phyloP scores from a whole-genome alignment of 2,329 filamentous ascomycete genomes.

The Neofusicoccum cordaticola region DNA sequence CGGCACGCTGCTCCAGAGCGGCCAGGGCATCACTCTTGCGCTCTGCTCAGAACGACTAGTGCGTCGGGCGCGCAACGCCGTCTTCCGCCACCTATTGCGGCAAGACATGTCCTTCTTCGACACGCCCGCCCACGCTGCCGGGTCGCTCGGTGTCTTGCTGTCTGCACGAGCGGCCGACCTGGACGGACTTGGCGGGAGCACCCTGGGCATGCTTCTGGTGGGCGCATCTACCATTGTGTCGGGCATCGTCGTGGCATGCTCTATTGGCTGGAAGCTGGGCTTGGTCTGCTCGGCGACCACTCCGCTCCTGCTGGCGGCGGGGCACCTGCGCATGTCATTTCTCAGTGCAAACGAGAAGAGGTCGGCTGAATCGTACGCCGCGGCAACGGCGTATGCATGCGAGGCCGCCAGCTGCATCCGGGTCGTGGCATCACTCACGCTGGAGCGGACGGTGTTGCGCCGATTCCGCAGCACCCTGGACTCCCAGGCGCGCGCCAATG shows the following conservation, averaged over 20 bases:
- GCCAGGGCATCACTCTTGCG: constrained; percentile 62
- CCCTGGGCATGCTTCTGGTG: constrained; percentile 77
- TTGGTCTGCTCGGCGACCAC: constrained; percentile 75
- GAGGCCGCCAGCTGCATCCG: constrained; percentile 88
- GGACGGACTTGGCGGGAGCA: constrained; percentile 78
- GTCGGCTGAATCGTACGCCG: constrained; percentile 74
- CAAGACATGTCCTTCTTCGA: constrained; percentile 92
- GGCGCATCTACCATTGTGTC: constrained; percentile 72
- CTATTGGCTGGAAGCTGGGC: constrained; percentile 79
- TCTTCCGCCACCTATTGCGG: constrained; percentile 79
- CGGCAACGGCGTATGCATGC: constrained; percentile 78
- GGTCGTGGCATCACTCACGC: constrained; percentile 82
- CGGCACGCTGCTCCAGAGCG: not conserved
- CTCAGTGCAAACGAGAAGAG: constrained; percentile 73
- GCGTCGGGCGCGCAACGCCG: constrained; percentile 71
- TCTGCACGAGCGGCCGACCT: constrained; percentile 84
- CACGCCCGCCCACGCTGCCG: constrained; percentile 78
- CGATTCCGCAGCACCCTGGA: constrained; percentile 70
- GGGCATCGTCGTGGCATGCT: constrained; percentile 63
- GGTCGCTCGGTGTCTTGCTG: constrained; percentile 78
- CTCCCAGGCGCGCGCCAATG: constrained; percentile 18
- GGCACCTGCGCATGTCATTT: constrained; percentile 80
- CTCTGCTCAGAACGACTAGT: constrained; percentile 79
- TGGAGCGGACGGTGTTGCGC: constrained; percentile 71
- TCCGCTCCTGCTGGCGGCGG: constrained; percentile 71